phyloP scores from a whole-genome alignment of 805 yeast genomes.

The Scheffersomyces lignosus region DNA sequence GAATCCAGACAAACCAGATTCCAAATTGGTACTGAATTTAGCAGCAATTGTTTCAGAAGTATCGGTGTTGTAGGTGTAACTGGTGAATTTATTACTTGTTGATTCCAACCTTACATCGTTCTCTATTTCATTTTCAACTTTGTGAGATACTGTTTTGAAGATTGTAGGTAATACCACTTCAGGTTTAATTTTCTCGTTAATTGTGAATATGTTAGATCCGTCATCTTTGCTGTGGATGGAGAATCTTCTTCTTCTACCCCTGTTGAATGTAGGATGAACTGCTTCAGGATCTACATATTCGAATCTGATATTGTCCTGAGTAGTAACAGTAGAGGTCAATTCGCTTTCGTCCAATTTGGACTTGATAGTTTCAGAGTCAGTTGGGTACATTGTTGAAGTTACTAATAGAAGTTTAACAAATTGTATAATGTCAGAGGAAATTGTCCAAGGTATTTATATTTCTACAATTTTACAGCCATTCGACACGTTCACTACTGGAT shows the following conservation, averaged over 20 bases:
- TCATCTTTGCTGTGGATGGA: slow-evolving; percentile 7
- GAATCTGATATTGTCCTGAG: slow-evolving; percentile 4
- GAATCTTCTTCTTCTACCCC: slow-evolving; percentile 3
- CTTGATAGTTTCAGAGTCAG: slow-evolving; percentile 3
- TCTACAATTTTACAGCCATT: no score
- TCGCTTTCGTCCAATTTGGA: slow-evolving; percentile 4
- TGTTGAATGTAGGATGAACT: background rate
- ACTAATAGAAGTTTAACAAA: background rate
- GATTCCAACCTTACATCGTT: slow-evolving; percentile 11
- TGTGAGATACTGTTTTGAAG: slow-evolving; percentile 39
- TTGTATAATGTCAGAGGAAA: background rate
- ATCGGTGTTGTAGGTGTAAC: slow-evolving; percentile 30
- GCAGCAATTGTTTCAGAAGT: slow-evolving; percentile 20
- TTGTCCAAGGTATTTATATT: background rate
- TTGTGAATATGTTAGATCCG: slow-evolving; percentile 1
- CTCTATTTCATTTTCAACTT: slow-evolving; percentile 24
- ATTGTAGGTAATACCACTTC: slow-evolving; percentile 33
- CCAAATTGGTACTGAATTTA: slow-evolving; percentile 18
- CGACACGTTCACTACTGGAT: no score
- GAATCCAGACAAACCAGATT: slow-evolving; percentile 20
- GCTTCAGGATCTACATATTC: slow-evolving; percentile 3
- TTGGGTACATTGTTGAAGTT: slow-evolving; percentile 3
- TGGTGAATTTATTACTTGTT: slow-evolving; percentile 20
- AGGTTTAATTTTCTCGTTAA: slow-evolving; percentile 20
- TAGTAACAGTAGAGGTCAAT: slow-evolving; percentile 1